Evolutionary conservation across 768 basidiomycete species (phyloP), one percentile per base, ranked within the genome.

Genomic region (Auricularia cornea): DNA sequence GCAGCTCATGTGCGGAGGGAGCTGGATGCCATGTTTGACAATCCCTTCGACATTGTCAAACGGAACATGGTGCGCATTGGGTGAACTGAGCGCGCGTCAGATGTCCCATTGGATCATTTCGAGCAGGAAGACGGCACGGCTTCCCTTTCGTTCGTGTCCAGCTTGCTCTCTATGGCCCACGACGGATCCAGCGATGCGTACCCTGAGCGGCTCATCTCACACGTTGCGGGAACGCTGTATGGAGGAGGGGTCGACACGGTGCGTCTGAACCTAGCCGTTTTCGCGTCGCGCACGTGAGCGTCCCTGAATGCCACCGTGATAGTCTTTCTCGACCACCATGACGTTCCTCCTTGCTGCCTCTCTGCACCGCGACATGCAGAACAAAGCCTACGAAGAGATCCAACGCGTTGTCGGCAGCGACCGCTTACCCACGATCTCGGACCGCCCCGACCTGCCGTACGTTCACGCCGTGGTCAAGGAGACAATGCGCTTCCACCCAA

Each of bases 381-480:
- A 62, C 40, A 77, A 73, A 61, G 80, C 78, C 10, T 79, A 80
- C 59, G 70, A 70, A n/a, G 81, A 82, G 64, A 69, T 81, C 2
- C 79, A 81, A 61, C 59, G 68, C 1, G 77, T 80, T 3, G 67
- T 79, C 12, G 81, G 81, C n/a, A 64, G 59, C 10, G 72, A 76
- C 59, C 71, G 80, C 1, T 73, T 81, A 1, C 79, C 80, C 5
- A 71, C 70, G 10, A 75, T 76, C 63, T 70, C 68, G 6, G 81
- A 82, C 64, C 68, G 77, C 31, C 70, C 69, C 4, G 71, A 69
- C 11, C 69, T 82, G 29, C 81, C 80, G 0, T 81, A 79, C 64
- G 68, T 77, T 5, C 76, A 77, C 26, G 76, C 76, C 3, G 56
- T 82, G 14, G 69, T 72, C 12, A 72, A 73, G 29, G 80, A 81